Conservation (phyloP, 345 rosid species). For the Eucalyptus brandiana region DNA sequence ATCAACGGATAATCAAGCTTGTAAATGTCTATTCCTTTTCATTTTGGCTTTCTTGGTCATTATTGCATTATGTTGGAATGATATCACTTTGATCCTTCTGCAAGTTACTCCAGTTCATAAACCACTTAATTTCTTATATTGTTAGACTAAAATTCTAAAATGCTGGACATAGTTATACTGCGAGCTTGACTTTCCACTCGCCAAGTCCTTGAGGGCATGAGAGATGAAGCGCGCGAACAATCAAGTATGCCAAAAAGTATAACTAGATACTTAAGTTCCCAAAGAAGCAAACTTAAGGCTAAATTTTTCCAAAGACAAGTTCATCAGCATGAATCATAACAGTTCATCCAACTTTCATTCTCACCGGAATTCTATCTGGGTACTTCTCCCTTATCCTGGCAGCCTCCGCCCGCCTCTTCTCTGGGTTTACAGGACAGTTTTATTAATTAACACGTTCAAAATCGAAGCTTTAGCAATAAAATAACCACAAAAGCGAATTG, state of each 20-base stretch:
- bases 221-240: background rate
- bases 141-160: background rate
- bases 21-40: background rate
- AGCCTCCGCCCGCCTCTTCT: constrained; percentile 90
- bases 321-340: background rate
- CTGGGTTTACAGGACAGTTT: constrained; percentile 9
- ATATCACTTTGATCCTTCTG: background rate
- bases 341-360: background rate
- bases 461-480: background rate
- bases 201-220: background rate
- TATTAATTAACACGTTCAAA: background rate
- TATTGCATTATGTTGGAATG: background rate
- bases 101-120: background rate
- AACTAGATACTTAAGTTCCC: background rate
- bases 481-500: background rate
- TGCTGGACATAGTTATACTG: background rate
- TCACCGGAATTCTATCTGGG: constrained; percentile 89
- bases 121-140: background rate
- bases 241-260: background rate
- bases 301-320: background rate
- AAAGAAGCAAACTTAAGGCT: background rate
- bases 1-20: background rate
- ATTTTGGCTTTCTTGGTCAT: background rate
- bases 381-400: constrained; percentile 91
- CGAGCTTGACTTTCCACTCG: background rate